Conservation (phyloP, 805 yeast species). For the Sugiyamaella floridensis region DNA sequence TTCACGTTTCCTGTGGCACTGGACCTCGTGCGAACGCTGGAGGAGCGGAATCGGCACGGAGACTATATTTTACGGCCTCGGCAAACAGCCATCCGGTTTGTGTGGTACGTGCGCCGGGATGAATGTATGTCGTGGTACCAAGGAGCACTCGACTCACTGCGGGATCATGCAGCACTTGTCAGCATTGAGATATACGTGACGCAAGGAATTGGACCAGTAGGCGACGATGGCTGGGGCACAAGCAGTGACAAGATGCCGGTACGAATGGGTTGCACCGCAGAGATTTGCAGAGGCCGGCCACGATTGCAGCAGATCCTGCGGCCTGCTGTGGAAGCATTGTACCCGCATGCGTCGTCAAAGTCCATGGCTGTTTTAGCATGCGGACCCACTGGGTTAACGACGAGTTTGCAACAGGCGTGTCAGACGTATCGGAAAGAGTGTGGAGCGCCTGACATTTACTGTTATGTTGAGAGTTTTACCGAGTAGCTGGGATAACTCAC, state of each 20-base stretch:
- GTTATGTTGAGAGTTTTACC: conserved; percentile 31
- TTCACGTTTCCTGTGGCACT: conserved; percentile 42
- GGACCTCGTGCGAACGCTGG: conserved; percentile 30
- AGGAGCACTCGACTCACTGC: conserved; percentile 31
- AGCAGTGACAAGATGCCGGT: conserved; percentile 9
- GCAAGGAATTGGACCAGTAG: conserved; percentile 18
- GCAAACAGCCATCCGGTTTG: conserved; percentile 26
- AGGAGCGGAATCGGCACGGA: conserved; percentile 6
- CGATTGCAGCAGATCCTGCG: background rate
- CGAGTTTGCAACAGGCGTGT: conserved; percentile 28
- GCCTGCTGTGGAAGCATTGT: conserved; percentile 12
- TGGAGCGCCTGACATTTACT: conserved; percentile 38
- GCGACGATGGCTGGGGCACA: background rate
- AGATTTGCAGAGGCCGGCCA: background rate
- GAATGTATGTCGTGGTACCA: conserved; percentile 35
- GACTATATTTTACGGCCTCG: conserved; percentile 35
- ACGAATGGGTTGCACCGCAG: background rate
- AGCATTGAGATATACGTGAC: conserved; percentile 22
- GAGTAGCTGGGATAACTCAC: background rate
- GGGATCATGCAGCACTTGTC: conserved; percentile 22
- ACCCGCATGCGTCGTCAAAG: conserved; percentile 21
- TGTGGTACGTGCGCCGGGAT: conserved; percentile 31
- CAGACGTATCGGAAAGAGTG: conserved; percentile 25
- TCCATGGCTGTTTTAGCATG: conserved; percentile 36
- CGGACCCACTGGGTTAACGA: conserved; percentile 35